Evolutionary conservation across 177 flowering plant species (phyloP).

Genomic region (Vitis hybrid): DNA sequence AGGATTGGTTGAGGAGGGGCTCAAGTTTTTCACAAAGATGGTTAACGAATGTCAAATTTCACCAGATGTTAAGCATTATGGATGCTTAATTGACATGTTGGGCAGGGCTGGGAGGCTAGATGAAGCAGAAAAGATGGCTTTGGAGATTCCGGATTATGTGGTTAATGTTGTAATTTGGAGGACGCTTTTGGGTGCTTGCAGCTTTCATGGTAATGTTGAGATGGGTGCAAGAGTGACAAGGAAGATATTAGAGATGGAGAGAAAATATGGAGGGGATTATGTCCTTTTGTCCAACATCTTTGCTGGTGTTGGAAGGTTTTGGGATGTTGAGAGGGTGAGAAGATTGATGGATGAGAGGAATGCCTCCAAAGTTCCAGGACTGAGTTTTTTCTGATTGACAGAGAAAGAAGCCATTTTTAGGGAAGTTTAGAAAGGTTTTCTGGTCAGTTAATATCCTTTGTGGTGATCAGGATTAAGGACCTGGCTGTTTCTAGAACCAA

Average conservation of each 20-base stretch:
- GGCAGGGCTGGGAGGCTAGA: constrained; percentile 56
- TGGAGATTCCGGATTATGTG: constrained; percentile 32
- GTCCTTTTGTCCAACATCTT: constrained; percentile 72
- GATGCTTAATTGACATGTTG: constrained; percentile 55
- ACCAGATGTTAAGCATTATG: constrained; percentile 55
- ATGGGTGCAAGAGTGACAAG: constrained; percentile 53
- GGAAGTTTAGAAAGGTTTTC: no score
- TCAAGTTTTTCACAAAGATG: constrained; percentile 47
- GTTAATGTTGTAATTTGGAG: constrained; percentile 54
- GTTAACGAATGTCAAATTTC: constrained; percentile 23
- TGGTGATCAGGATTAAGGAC: no score
- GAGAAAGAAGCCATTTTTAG: no score
- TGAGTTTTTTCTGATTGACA: constrained; percentile 33
- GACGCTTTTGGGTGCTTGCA: constrained; percentile 63
- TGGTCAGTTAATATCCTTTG: no score
- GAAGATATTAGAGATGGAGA: constrained; percentile 53
- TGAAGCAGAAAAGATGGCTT: constrained; percentile 56
- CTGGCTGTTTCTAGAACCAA: no score
- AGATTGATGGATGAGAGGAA: constrained; percentile 49
- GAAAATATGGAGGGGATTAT: constrained; percentile 65
- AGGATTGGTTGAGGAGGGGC: constrained; percentile 57
- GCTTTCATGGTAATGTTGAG: constrained; percentile 49
- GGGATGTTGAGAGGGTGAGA: constrained; percentile 62
- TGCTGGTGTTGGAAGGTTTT: constrained; percentile 51
- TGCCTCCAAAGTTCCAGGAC: constrained; percentile 59